These are phyloP conservation scores for Friedmanniomyces simplex DNA, from an alignment of 495 filamentous ascomycete genomes.

Conservation along the genomic window DNA sequence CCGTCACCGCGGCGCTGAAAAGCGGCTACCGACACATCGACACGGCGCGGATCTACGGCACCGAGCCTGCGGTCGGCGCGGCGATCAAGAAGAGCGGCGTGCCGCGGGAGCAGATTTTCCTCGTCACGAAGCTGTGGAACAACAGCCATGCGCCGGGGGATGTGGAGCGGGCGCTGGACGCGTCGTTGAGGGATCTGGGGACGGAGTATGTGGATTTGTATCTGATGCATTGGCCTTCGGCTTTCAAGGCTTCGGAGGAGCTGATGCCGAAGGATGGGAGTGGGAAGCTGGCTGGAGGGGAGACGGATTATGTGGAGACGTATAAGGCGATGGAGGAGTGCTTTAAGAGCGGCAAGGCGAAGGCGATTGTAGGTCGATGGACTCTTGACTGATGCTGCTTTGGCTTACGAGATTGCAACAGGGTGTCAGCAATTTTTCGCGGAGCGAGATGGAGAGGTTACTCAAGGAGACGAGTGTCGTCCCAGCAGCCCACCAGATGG, in stretches of 20 bases:
- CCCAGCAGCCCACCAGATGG: constrained; percentile 15
- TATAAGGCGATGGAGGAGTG: constrained; percentile 54
- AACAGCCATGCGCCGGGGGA: constrained; percentile 24
- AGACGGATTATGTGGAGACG: constrained; percentile 29
- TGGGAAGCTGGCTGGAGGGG: constrained; percentile 22
- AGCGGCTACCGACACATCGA: constrained; percentile 27
- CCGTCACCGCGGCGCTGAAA: constrained; percentile 23
- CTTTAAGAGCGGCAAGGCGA: constrained; percentile 44
- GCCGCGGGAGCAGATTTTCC: constrained; percentile 23
- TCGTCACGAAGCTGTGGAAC: constrained; percentile 29
- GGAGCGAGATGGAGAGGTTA: constrained; percentile 55
- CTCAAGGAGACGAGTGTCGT: constrained; percentile 49
- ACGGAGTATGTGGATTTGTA: constrained; percentile 31
- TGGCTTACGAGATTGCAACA: background rate
- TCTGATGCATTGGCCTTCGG: constrained; percentile 31
- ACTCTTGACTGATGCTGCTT: background rate
- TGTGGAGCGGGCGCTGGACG: constrained; percentile 22
- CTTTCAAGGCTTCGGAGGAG: constrained; percentile 22
- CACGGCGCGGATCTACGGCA: constrained; percentile 28
- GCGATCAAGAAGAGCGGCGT: constrained; percentile 25
- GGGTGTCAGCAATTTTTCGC: constrained; percentile 68
- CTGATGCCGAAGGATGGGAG: constrained; percentile 25
- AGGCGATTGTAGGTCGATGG: constrained; percentile 38
- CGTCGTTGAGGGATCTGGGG: constrained; percentile 20
- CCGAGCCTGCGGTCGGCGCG: constrained; percentile 22